Base-by-base conservation (phyloP, 2,329 filamentous ascomycete species). In the Sporothrix brasiliensis region DNA sequence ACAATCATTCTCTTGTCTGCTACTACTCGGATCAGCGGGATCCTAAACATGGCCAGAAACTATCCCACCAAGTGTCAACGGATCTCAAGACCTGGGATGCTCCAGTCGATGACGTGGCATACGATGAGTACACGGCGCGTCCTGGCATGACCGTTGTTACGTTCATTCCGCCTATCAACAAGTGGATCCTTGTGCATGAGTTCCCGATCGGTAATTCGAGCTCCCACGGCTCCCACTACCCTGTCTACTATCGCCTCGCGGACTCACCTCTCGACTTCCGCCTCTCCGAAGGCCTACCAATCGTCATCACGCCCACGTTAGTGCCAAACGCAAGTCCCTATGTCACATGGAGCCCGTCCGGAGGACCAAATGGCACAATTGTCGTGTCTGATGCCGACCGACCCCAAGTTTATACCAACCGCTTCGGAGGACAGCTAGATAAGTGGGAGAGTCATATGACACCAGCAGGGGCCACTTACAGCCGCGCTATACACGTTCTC, bases 401-500 rank as follows among this genome's bases (percentile, higher is more conserved):
- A 6, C 50, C 50, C n/a, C 50, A 53, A 24, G n/a, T 53, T 10
- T 53, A 53, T 53, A 53, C 50, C 50, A 53, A 53, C 24, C 50
- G 50, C n/a, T 53, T 53, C 50, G 50, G 50, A 53, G 50, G 50
- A 2, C 50, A 53, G 50, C n/a, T 53, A 6, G 50, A 53, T n/a
- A 53, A 21, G 50, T 53, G 50, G 50, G 50, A 53, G 50, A 53
- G 50, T 24, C 50, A 53, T 13, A 24, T 11, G 50, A 53, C 50
- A 53, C 50, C 50, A 53, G 50, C 50, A 24, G 50, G 50, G 21
- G 50, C 50, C n/a, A 53, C 50, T 53, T 53, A 53, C 50, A 53
- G 50, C 50, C 50, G 50, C 24, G 50, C 50, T 53, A 53, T 53
- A 53, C 50, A 53, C 24, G 50, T 53, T 53, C 50, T 53, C 50